phyloP scores from a whole-genome alignment of 257 asterid genomes.

The Fraxinus cuspidata region DNA sequence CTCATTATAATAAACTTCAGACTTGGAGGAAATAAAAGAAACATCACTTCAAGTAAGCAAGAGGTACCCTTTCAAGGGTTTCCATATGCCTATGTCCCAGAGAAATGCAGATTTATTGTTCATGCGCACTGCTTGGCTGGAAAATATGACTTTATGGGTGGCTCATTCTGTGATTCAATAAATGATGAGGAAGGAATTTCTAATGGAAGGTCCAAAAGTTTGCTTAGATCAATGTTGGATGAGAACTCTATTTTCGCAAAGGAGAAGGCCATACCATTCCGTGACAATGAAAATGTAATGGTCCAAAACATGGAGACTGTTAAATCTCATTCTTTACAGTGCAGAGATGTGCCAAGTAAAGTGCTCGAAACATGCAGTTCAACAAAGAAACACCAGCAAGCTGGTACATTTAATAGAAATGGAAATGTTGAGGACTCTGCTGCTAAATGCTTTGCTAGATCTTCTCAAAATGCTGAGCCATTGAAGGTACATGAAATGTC shows the following conservation, averaged over 20 bases:
- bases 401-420: conserved; percentile 20
- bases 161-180: conserved; percentile 22
- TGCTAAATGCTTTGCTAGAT: conserved; percentile 33
- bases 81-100: conserved; percentile 30
- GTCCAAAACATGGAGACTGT: conserved; percentile 28
- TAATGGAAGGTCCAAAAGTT: conserved; percentile 30
- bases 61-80: conserved; percentile 38
- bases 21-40: conserved; percentile 32
- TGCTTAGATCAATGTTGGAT: conserved; percentile 30
- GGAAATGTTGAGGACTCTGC: conserved; percentile 22
- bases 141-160: conserved; percentile 26
- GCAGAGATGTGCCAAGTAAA: conserved; percentile 57
- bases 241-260: conserved; percentile 22
- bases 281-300: conserved; percentile 25
- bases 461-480: conserved; percentile 32
- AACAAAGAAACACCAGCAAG: conserved; percentile 32
- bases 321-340: conserved; percentile 43
- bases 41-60: conserved; percentile 29
- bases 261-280: conserved; percentile 35
- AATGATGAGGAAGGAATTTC: conserved; percentile 28
- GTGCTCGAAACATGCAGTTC: conserved; percentile 27
- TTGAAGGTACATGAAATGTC: conserved; percentile 46
- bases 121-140: conserved; percentile 27
- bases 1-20: conserved; percentile 29
- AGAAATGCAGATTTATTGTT: conserved; percentile 30